Evolutionary conservation across 345 rosid species (phyloP).

Genomic region (Salix koriyanagi): DNA sequence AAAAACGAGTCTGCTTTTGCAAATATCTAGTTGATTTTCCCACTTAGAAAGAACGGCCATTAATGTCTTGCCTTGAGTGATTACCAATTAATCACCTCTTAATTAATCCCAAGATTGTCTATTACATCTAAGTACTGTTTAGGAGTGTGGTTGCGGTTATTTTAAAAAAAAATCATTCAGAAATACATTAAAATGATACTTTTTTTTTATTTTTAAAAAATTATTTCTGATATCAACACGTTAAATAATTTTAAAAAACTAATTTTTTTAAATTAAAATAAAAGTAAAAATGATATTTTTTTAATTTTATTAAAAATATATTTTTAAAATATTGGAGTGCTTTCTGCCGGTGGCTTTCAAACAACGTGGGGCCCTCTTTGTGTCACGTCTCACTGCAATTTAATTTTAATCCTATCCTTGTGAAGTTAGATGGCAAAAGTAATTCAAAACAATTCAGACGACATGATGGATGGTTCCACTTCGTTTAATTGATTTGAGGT

Average conservation of each 20-base stretch:
- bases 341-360: neutral
- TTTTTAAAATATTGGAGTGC: neutral
- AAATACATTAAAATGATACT: no score
- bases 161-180: no score
- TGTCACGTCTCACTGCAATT: neutral
- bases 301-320: no score
- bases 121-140: no score
- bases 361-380: neutral
- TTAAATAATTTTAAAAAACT: no score
- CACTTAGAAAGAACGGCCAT: neutral
- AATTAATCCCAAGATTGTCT: neutral
- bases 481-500: neutral
- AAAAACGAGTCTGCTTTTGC: no score
- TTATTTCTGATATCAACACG: no score
- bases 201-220: no score
- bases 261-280: no score
- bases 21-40: no score
- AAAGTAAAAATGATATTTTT: no score
- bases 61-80: no score
- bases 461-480: neutral
- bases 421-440: neutral
- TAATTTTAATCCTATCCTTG: neutral
- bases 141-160: fast-evolving
- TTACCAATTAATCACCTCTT: neutral
- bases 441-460: neutral